Percentiles rank a stretch among this genome's conserved stretches.
These are phyloP conservation scores for Terfezia claveryi DNA, from an alignment of 495 filamentous ascomycete species.

Conservation along the genomic window DNA sequence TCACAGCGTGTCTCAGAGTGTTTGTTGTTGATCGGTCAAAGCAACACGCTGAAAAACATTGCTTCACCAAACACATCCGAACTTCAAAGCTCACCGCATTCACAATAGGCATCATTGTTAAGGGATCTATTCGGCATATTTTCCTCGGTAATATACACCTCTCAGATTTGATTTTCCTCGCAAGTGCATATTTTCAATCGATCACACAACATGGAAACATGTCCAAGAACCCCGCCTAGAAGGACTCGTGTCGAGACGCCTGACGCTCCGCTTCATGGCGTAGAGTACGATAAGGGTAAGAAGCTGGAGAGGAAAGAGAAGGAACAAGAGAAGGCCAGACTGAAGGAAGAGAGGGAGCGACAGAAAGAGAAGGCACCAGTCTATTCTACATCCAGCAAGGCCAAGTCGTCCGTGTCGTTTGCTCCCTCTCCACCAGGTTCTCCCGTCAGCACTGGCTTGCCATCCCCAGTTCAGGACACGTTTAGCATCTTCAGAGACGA, in stretches of 20 bases:
- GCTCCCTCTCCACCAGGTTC: background rate
- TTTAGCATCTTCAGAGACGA: background rate
- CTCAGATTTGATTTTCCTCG: too few relatives aligned
- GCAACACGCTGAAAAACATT: too few relatives aligned
- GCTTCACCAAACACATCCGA: too few relatives aligned
- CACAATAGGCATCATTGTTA: too few relatives aligned
- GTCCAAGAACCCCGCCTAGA: constrained; percentile 47
- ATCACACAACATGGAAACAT: constrained; percentile 10
- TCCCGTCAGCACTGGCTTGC: background rate
- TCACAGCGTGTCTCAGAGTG: too few relatives aligned
- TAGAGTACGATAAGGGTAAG: background rate
- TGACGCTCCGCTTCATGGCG: constrained; percentile 47
- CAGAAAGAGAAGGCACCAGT: background rate
- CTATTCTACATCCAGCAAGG: background rate
- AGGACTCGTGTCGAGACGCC: constrained; percentile 39
- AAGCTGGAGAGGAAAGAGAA: background rate
- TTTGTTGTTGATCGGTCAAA: too few relatives aligned
- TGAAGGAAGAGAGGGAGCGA: background rate
- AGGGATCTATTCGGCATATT: too few relatives aligned
- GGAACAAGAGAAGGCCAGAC: background rate
- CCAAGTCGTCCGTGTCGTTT: background rate
- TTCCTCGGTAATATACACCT: too few relatives aligned
- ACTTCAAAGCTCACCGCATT: too few relatives aligned
- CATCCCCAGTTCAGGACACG: background rate
- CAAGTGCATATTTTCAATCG: too few relatives aligned